These are phyloP conservation scores for Theileria parva DNA, from an alignment of 169 alveolate species.

Conservation along the genomic window DNA sequence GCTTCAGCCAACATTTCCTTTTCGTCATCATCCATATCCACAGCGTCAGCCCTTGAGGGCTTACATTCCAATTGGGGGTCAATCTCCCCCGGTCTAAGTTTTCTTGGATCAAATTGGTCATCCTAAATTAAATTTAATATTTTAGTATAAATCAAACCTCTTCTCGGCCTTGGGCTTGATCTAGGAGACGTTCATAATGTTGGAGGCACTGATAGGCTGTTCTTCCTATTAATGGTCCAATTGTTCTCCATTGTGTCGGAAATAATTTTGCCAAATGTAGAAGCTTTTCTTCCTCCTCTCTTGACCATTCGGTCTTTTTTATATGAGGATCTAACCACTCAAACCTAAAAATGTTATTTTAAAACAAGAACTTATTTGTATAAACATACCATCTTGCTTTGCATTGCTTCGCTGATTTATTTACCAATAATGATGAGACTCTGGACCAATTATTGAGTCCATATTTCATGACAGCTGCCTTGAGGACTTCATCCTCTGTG, in stretches of 20 bases:
- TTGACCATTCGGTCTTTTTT: slow-evolving; percentile 98
- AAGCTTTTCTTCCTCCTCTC: slow-evolving; percentile 99
- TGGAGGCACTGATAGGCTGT: slow-evolving; percentile 99
- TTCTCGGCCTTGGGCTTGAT: slow-evolving; percentile 95
- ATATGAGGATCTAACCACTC: slow-evolving; percentile 99
- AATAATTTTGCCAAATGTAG: slow-evolving; percentile 97
- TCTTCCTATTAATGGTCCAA: slow-evolving; percentile 98
- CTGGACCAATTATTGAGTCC: slow-evolving; percentile 99
- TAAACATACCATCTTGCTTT: slow-evolving; percentile 97
- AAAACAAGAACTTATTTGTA: slow-evolving; percentile 93
- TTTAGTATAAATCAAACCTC: slow-evolving; percentile 49
- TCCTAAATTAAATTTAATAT: slow-evolving; percentile 23
- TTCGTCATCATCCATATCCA: slow-evolving; percentile 99
- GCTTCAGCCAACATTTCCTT: slow-evolving; percentile 99
- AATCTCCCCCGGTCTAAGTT: slow-evolving; percentile 98
- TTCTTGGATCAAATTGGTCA: slow-evolving; percentile 91
- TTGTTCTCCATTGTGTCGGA: slow-evolving; percentile 99
- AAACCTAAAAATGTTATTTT: slow-evolving; percentile 96
- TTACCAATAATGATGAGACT: slow-evolving; percentile 95
- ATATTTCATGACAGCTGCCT: slow-evolving; percentile 99
- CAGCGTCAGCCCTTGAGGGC: slow-evolving; percentile 97
- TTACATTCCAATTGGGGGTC: slow-evolving; percentile 99
- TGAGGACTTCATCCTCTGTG: slow-evolving; percentile 99
- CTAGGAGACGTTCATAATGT: slow-evolving; percentile 96
- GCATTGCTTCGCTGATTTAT: slow-evolving; percentile 99